A percentile compares a stretch with the other conserved stretches of the same genome.
Conservation (phyloP, 257 asterid species). For the Solanum verrucosum region DNA sequence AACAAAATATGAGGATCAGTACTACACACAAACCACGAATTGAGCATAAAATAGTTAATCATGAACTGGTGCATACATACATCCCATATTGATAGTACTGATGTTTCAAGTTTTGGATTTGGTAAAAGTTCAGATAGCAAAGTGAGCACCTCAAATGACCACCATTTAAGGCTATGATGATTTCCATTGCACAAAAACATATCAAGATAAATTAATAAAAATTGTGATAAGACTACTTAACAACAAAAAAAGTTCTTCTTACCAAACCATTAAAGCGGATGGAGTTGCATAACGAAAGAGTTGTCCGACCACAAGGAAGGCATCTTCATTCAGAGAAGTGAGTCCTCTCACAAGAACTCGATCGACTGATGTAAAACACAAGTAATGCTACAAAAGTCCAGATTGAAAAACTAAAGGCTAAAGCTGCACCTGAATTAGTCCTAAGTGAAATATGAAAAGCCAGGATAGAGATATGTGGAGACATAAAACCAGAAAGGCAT, state of each 20-base stretch:
- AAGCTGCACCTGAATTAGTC: constrained; percentile 35
- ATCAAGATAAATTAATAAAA: background rate
- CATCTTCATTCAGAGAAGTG: constrained; percentile 25
- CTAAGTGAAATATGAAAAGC: constrained; percentile 27
- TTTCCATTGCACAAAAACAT: background rate
- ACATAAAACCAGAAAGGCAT: constrained; percentile 25
- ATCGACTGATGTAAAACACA: constrained; percentile 23
- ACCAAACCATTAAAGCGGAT: constrained; percentile 65
- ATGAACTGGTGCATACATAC: background rate
- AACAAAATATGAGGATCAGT: background rate
- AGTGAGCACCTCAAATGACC: constrained; percentile 49
- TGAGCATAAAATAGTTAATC: background rate
- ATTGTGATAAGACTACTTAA: background rate
- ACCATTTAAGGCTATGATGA: constrained; percentile 50
- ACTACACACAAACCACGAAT: background rate
- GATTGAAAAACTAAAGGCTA: constrained; percentile 33
- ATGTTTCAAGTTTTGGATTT: constrained; percentile 58
- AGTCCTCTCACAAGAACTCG: constrained; percentile 28
- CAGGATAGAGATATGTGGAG: constrained; percentile 43
- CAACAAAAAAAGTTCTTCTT: background rate
- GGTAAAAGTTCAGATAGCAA: constrained; percentile 52
- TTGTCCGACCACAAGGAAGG: constrained; percentile 20
- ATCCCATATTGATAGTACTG: constrained; percentile 58
- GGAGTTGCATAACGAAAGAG: constrained; percentile 47
- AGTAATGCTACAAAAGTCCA: constrained; percentile 44